Percentiles rank a stretch among this genome's conserved stretches.
Evolutionary conservation across 225 moss, liverwort and hornwort species (phyloP).

Genomic region (Marchantia polymorpha): DNA sequence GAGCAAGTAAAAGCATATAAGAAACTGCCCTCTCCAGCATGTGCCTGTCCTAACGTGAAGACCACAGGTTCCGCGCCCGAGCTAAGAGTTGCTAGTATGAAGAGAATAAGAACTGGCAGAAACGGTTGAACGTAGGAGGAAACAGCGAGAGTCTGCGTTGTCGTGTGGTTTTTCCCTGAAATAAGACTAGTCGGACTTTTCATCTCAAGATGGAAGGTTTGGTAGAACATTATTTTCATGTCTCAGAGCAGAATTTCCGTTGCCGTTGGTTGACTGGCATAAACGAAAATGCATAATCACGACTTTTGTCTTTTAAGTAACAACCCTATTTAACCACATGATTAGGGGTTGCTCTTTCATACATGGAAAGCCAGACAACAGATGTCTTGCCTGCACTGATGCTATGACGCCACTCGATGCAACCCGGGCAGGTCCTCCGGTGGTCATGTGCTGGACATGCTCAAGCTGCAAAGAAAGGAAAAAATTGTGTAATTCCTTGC

Average conservation of each 20-base stretch:
- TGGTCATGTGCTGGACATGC: slow-evolving; percentile 82
- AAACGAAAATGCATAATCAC: background rate
- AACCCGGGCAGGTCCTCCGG: slow-evolving; percentile 61
- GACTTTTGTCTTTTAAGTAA: background rate
- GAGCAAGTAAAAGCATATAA: background rate
- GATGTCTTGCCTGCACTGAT: slow-evolving; percentile 68
- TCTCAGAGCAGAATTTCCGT: background rate
- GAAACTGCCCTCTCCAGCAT: background rate
- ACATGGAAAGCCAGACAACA: background rate
- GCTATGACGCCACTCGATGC: slow-evolving; percentile 67
- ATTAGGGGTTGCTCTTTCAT: background rate
- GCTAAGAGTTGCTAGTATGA: no score
- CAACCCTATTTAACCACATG: background rate
- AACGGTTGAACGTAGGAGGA: no score
- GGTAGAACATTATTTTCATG: background rate
- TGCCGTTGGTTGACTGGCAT: background rate
- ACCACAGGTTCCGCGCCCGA: no score
- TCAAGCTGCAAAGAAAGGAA: slow-evolving; percentile 50
- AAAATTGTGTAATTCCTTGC: background rate
- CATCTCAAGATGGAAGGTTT: background rate
- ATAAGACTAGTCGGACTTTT: background rate
- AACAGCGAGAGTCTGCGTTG: no score
- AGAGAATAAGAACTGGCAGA: background rate
- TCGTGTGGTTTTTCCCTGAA: no score
- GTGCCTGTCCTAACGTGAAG: no score